Base-by-base conservation (phyloP, 2,329 filamentous ascomycete species). In the Arachnopeziza araneosa region DNA sequence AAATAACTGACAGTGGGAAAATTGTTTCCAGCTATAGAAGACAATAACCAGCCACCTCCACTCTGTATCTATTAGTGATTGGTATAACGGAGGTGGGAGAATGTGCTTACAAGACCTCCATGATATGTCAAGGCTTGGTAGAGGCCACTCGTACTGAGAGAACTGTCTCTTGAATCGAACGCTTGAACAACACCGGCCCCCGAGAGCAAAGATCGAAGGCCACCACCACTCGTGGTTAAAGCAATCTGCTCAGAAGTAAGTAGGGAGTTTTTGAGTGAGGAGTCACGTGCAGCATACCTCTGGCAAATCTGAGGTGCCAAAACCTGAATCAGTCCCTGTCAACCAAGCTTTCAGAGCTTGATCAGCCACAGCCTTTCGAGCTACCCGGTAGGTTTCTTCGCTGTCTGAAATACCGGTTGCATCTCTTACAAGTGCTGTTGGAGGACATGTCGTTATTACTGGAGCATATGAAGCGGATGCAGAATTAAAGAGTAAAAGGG, bases 51-150 rank as follows among this genome's bases (percentile, higher is more conserved):
- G 1, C 69, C 66, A 49, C 78, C 78, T 24, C 78, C 78, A 24
- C 77, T 76, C n/a, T 44, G 17, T 4, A 44, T 44, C 12, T 17
- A 14, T 44, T 44, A 44, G 36, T 19, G 17, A 44, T 44, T 14
- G 4, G 17, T 44, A 4, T 44, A 19, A 6, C 12, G 6, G 17
- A 12, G 12, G 17, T 3, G 17, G 12, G 36, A 44, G 36, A 44
- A 44, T 44, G 12, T 44, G 36, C 12, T 3, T 44, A 44, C 79
- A 2, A 80, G 69, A 9, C 75, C 78, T 52, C 74, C 68, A 50
- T 79, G 73, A 62, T 80, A 80, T 2, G 77, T 78, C 12, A 79
- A 54, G 5, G 70, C 74, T 67, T 80, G 78, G 57, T 74, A 79
- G 0, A 80, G 62, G 3, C 78, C 78, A 52, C 71, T 74, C 8